Evolutionary conservation across 345 rosid species (phyloP).

Genomic region (Syzygium oleosum): DNA sequence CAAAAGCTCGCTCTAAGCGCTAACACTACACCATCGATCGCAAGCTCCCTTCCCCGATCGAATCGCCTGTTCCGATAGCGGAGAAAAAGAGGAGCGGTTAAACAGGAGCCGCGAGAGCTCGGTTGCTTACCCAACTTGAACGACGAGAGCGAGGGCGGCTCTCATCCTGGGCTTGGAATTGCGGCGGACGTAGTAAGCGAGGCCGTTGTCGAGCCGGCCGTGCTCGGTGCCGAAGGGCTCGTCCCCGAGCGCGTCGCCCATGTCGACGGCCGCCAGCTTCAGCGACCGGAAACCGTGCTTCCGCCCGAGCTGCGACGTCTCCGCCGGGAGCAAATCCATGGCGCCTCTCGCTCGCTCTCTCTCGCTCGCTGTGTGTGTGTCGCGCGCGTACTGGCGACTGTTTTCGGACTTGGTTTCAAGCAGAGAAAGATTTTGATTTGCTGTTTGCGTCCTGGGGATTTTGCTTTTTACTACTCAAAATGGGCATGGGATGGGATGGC

Average conservation of each 20-base stretch:
- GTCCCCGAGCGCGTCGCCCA: constrained; percentile 39
- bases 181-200: constrained; percentile 71
- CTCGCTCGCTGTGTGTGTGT: neutral
- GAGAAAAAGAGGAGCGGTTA: neutral
- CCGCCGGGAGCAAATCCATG: constrained; percentile 67
- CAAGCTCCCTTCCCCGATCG: neutral
- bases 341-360: neutral
- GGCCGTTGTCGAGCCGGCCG: constrained; percentile 81
- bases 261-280: constrained; percentile 56
- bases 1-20: neutral
- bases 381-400: neutral
- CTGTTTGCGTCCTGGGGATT: neutral
- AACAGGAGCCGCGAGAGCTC: neutral
- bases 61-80: neutral
- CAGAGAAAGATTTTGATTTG: neutral
- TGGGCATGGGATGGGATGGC: neutral
- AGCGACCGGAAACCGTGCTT: constrained; percentile 79
- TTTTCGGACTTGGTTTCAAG: neutral
- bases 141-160: constrained; percentile 84
- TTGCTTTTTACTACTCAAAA: neutral
- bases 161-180: constrained; percentile 87
- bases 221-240: constrained; percentile 68
- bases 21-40: neutral
- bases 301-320: constrained; percentile 43
- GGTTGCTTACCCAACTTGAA: constrained; percentile 59